Conservation (phyloP, 1,139 yeast genomes). For the Kazachstania sp. region DNA sequence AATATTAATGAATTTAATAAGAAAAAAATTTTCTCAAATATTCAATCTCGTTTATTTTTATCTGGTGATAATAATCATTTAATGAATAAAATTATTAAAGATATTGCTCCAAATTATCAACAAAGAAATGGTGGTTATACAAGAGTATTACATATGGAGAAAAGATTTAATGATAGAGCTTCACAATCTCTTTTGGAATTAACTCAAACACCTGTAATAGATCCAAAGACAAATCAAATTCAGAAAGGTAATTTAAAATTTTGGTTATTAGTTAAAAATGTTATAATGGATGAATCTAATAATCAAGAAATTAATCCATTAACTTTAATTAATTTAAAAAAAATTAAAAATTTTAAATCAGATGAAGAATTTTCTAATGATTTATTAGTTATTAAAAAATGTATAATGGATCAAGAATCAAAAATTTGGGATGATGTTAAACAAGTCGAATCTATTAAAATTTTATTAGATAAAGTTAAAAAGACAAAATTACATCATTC, state of each 20-base stretch:
- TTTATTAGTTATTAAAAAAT: slow-evolving; percentile 16
- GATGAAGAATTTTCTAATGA: slow-evolving; percentile 17
- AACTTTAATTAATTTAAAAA: slow-evolving; percentile 22
- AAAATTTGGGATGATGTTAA: slow-evolving; percentile 12
- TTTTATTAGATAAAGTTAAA: slow-evolving; percentile 11
- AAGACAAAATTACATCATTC: not conserved
- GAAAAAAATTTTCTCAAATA: slow-evolving; percentile 11
- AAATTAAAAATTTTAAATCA: slow-evolving; percentile 17
- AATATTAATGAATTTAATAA: slow-evolving; percentile 1
- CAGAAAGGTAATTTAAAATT: slow-evolving; percentile 28
- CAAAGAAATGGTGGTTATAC: slow-evolving; percentile 75
- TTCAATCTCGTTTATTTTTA: slow-evolving; percentile 24
- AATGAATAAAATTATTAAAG: slow-evolving; percentile 50
- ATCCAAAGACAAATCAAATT: slow-evolving; percentile 10
- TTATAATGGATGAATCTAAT: slow-evolving; percentile 19
- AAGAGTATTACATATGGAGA: slow-evolving; percentile 74
- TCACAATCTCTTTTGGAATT: slow-evolving; percentile 84
- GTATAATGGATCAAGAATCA: slow-evolving; percentile 12
- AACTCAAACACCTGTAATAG: slow-evolving; percentile 52
- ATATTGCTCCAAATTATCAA: slow-evolving; percentile 54
- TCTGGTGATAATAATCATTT: slow-evolving; percentile 29
- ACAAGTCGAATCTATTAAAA: slow-evolving; percentile 10
- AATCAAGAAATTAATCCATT: slow-evolving; percentile 8
- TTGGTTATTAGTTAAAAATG: slow-evolving; percentile 27
- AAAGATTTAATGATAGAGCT: slow-evolving; percentile 83